phyloP scores from a whole-genome alignment of 176 grass and related monocot species.

The Oryza glumipatula region DNA sequence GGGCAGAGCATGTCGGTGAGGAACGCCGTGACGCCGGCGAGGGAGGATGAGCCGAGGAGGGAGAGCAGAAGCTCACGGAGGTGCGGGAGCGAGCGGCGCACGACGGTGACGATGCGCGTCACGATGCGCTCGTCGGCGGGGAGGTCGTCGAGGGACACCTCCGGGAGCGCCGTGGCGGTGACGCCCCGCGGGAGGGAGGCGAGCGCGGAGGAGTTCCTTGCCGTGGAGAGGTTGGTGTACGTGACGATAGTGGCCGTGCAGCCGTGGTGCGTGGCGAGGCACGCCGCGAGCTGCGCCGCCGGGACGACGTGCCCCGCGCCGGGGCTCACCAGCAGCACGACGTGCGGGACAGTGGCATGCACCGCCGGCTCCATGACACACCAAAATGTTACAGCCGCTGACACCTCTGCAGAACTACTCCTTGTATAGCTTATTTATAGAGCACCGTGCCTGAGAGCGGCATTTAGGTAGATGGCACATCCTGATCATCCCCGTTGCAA shows the following conservation, averaged over 20 bases:
- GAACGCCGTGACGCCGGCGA: conserved; percentile 40
- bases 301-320: conserved; percentile 59
- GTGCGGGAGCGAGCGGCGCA: conserved; percentile 13
- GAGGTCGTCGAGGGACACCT: conserved; percentile 58
- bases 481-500: too few species aligned
- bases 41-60: not conserved
- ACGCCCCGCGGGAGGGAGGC: conserved; percentile 37
- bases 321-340: conserved; percentile 55
- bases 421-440: too few species aligned
- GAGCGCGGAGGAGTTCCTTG: conserved; percentile 16
- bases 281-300: conserved; percentile 41
- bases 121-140: conserved; percentile 33
- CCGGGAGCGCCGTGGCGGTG: conserved; percentile 48
- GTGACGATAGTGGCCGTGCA: conserved; percentile 54
- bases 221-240: conserved; percentile 52
- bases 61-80: conserved; percentile 38
- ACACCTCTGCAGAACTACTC: too few species aligned
- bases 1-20: conserved; percentile 46
- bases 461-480: too few species aligned
- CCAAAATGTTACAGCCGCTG: too few species aligned
- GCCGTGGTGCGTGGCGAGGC: conserved; percentile 36
- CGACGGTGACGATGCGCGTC: conserved; percentile 24
- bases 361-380: not conserved
- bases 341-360: conserved; percentile 11
- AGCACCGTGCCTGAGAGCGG: too few species aligned